Percentiles rank a stretch among this genome's conserved stretches.
Evolutionary conservation across 306 rosid genomes (phyloP).

Genomic region (Cucurbita argyrosperma): DNA sequence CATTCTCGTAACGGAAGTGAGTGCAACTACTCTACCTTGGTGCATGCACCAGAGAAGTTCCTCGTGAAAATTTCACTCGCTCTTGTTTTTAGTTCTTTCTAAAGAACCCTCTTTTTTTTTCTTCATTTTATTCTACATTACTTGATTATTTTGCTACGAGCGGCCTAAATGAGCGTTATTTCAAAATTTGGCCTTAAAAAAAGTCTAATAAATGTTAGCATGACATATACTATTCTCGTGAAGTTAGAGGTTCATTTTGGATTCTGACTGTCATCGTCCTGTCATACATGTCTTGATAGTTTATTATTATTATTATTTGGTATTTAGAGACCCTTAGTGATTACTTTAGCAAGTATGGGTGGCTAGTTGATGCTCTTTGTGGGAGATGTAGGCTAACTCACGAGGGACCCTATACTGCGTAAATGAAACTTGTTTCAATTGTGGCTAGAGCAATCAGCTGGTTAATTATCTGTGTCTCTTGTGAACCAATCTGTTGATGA

Average conservation of each 20-base stretch:
- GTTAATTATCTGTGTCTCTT: no score
- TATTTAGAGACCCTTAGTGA: conserved; percentile 19
- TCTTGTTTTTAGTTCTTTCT: background rate
- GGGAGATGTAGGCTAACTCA: no score
- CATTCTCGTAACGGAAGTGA: no score
- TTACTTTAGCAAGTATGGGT: no score
- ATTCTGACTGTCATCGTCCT: background rate
- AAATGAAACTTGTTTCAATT: no score
- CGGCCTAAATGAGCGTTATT: background rate
- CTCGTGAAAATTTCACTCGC: no score
- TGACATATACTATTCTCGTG: background rate
- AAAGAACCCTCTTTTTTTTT: background rate
- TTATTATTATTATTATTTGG: background rate
- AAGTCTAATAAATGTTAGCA: background rate
- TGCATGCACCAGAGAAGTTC: no score
- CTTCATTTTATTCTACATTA: background rate
- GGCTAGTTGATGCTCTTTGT: no score
- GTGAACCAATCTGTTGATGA: no score
- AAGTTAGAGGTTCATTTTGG: background rate
- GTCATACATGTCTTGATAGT: background rate
- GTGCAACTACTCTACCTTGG: no score
- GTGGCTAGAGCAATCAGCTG: no score
- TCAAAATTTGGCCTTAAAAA: background rate
- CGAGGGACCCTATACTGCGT: no score
- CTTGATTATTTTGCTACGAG: background rate